phyloP scores from a whole-genome alignment of 495 filamentous ascomycete genomes.

The Talaromyces wortmannii region DNA sequence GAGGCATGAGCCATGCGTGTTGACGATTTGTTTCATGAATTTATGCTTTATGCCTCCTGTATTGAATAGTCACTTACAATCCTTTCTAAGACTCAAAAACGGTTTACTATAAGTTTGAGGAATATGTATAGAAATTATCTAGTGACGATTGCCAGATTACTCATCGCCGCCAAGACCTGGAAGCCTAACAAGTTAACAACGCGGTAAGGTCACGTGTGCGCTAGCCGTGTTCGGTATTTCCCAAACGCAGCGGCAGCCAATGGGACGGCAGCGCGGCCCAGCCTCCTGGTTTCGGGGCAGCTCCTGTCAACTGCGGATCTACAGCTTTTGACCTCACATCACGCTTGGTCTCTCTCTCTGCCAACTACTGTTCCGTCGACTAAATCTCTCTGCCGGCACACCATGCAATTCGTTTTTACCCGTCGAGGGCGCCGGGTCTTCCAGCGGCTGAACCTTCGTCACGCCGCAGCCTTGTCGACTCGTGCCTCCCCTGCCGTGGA shows the following conservation, averaged over 20 bases:
- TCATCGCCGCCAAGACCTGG: too few species aligned
- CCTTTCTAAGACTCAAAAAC: too few species aligned
- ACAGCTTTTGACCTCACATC: not conserved
- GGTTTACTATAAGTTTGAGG: too few species aligned
- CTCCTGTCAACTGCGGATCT: not conserved
- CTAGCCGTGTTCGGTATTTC: constrained; percentile 4
- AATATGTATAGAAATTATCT: not conserved
- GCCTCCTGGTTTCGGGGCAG: not conserved
- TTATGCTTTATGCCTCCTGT: not conserved
- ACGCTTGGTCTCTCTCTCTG: not conserved
- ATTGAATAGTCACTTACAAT: not conserved
- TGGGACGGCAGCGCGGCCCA: not conserved
- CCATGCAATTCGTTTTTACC: constrained; percentile 4
- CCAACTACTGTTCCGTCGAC: too few species aligned
- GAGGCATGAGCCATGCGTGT: not conserved
- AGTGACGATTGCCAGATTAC: not conserved
- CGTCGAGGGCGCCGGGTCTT: constrained; percentile 4
- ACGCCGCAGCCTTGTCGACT: constrained; percentile 1
- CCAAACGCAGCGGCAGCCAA: not conserved
- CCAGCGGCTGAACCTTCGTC: not conserved
- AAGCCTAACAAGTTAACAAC: too few species aligned
- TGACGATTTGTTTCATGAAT: not conserved
- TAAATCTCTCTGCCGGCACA: too few species aligned
- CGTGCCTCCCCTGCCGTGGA: not conserved
- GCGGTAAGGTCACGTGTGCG: not conserved